Evolutionary conservation across 306 rosid species (phyloP).

Genomic region (Acacia acuminata): DNA sequence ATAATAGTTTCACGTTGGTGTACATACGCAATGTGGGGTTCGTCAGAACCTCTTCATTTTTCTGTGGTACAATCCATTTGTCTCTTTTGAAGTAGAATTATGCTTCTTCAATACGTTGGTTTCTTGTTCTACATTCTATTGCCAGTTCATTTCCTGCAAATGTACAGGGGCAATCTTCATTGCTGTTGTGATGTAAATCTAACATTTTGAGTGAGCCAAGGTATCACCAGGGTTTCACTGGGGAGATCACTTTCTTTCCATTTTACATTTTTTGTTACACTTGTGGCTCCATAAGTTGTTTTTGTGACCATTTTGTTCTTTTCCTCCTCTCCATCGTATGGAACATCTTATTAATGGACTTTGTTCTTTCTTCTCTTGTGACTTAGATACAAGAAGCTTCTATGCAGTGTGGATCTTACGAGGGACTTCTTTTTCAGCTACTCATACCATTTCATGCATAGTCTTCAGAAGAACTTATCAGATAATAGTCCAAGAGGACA

Average conservation of each 20-base stretch:
- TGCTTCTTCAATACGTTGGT: conserved; percentile 38
- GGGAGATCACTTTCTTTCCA: conserved; percentile 54
- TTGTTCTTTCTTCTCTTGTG: conserved; percentile 55
- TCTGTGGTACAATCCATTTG: conserved; percentile 43
- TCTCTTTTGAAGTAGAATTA: conserved; percentile 34
- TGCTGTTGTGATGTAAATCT: conserved; percentile 85
- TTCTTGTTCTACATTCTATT: conserved; percentile 54
- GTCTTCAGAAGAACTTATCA: conserved; percentile 86
- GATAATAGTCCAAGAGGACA: conserved; percentile 54
- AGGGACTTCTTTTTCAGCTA: conserved; percentile 99
- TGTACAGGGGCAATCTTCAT: conserved; percentile 83
- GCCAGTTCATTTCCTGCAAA: conserved; percentile 55
- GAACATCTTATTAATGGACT: conserved; percentile 47
- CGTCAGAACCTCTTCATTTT: conserved; percentile 47
- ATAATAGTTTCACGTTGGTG: conserved; percentile 50
- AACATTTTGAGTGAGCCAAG: conserved; percentile 83
- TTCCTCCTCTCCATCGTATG: conserved; percentile 6
- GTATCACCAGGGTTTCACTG: conserved; percentile 68
- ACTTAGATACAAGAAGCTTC: conserved; percentile 99
- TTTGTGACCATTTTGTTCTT: conserved; percentile 6
- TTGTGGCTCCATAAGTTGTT: conserved; percentile 36
- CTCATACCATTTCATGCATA: conserved; percentile 86
- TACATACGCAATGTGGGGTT: conserved; percentile 53
- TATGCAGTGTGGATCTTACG: conserved; percentile 95
- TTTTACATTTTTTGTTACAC: conserved; percentile 32